Evolutionary conservation across 2,329 filamentous ascomycete genomes (phyloP).

Genomic region (Cladosporium sp.): DNA sequence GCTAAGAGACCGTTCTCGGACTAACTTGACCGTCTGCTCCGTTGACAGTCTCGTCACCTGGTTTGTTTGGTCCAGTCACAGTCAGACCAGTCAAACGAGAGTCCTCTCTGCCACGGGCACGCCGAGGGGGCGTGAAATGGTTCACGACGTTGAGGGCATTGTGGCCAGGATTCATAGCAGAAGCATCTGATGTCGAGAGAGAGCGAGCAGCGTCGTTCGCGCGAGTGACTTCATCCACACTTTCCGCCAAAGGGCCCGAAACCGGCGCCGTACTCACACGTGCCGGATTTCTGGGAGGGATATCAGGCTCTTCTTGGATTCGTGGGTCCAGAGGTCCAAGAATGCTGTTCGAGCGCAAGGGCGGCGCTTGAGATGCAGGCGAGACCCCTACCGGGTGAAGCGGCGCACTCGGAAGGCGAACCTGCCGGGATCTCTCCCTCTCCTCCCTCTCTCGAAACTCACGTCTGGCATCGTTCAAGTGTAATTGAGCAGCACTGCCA

Average conservation of each 20-base stretch:
- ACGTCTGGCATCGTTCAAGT: not conserved
- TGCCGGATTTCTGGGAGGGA: not conserved
- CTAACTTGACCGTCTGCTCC: not conserved
- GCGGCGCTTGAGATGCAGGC: not conserved
- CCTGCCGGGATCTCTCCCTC: not conserved
- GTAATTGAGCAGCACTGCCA: not conserved
- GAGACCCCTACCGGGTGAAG: not conserved
- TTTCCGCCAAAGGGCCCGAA: not conserved
- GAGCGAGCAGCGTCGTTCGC: too few relatives aligned
- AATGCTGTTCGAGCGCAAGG: not conserved
- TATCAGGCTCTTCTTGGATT: not conserved
- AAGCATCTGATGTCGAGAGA: not conserved
- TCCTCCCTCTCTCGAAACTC: not conserved
- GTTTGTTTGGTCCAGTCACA: not conserved
- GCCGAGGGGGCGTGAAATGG: not conserved
- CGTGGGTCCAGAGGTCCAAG: not conserved
- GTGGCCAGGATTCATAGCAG: not conserved
- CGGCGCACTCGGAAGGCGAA: not conserved
- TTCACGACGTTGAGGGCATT: not conserved
- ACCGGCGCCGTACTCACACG: not conserved
- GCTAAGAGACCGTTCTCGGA: not conserved
- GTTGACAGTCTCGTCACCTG: not conserved
- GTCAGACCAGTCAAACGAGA: not conserved
- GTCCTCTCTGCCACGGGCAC: not conserved
- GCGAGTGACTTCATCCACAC: too few relatives aligned